Conservation (phyloP, 2,329 filamentous ascomycete species). For the Myriosclerotinia duriaeana region DNA sequence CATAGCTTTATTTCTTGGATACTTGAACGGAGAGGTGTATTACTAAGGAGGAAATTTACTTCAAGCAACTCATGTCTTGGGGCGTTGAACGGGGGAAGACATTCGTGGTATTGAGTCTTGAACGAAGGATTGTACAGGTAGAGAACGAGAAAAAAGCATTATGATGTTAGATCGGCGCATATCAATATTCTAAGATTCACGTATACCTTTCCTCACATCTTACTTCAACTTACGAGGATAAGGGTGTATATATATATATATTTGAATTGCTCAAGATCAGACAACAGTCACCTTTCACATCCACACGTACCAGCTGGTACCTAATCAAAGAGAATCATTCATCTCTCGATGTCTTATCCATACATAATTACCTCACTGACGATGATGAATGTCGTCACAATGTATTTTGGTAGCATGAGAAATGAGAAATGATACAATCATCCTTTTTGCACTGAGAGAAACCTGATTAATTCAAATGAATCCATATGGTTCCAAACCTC, state of each 20-base stretch:
- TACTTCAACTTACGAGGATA: not conserved
- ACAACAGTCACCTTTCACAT: not conserved
- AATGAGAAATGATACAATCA: not conserved
- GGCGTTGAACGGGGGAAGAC: not conserved
- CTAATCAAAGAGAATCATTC: not conserved
- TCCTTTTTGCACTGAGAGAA: not conserved
- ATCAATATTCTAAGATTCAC: not conserved
- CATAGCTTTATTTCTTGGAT: slow-evolving; percentile 13
- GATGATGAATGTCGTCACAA: not conserved
- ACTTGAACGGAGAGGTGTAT: slow-evolving; percentile 5
- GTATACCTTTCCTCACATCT: not conserved
- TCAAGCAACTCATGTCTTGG: not conserved
- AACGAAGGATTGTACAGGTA: slow-evolving; percentile 2
- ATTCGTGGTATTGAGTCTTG: not conserved
- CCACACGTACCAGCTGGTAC: not conserved
- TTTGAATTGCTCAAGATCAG: not conserved
- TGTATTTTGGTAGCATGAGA: not conserved
- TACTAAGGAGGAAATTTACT: not conserved
- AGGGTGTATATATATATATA: not conserved
- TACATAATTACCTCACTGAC: not conserved
- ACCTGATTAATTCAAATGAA: not conserved
- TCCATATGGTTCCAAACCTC: not conserved
- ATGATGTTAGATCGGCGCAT: slow-evolving; percentile 3
- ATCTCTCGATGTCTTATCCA: not conserved
- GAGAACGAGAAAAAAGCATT: slow-evolving; percentile 1